Base-by-base conservation (phyloP, 2,329 filamentous ascomycete species). In the Penicillium sp. region DNA sequence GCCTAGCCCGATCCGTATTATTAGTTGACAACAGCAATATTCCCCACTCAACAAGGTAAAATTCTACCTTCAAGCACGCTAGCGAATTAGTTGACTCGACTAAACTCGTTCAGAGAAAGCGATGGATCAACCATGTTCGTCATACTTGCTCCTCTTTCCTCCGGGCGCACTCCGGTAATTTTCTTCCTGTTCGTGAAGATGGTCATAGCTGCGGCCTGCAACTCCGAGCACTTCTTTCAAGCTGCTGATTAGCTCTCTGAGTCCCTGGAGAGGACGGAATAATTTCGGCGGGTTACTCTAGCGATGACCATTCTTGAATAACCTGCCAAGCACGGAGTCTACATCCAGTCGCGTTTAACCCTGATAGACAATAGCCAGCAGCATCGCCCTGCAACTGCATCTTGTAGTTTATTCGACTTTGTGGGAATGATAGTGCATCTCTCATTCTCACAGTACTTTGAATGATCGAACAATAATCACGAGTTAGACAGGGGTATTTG, bases 161-260 rank as follows among this genome's bases (percentile, higher is more conserved):
- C 39, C 51, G 51, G 51, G 41, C 51, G 40, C 40, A 24, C 51
- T 54, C 40, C 51, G 51, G 51, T 46, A 54, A 54, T 46, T 44
- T 53, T 36, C 19, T 46, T 44, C 33, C 27, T 44, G 39, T 52
- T 52, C 36, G 36, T 52, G n/a, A 27, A 19, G 36, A 43, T 52
- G 36, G 50, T 33, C 50, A 35, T 14, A 52, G 36, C 50, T 52
- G 37, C 24, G 37, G 36, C 16, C 36, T 52, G 16, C 9, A 52
- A 19, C 50, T 41, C 19, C 50, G 49, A 51, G 49, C 35, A 31
- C 19, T 31, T 10, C 31, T 31, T 31, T 6, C 7, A 31, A 31
- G 9, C 31, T 10, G 9, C 31, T 10, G 7, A 31, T 31, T 31
- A 10, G 9, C 31, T 31, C 19, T 22, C 22, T 22, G 22, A 22